Evolutionary conservation across 2,329 filamentous ascomycete genomes (phyloP).

Genomic region (Colletotrichum liaoningense): DNA sequence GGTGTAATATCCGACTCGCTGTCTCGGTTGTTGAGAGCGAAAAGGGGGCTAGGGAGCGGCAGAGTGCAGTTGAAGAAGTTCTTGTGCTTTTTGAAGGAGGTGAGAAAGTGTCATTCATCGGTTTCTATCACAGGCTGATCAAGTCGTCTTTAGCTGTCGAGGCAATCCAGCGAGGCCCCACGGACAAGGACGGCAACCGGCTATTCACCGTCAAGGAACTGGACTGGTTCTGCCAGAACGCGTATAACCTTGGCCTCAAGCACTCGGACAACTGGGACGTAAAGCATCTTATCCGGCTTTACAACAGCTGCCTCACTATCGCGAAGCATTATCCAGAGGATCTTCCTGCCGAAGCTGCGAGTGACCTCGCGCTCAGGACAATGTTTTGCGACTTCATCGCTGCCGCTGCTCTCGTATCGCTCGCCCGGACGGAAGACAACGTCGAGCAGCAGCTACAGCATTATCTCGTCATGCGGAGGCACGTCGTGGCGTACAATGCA

Average conservation of each 20-base stretch:
- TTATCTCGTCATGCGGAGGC: constrained; percentile 71
- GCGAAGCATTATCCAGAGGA: constrained; percentile 63
- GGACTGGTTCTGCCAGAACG: constrained; percentile 86
- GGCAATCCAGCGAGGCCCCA: constrained; percentile 52
- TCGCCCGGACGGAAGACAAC: constrained; percentile 64
- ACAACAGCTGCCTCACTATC: constrained; percentile 64
- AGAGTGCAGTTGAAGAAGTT: constrained; percentile 55
- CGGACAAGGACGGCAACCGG: constrained; percentile 53
- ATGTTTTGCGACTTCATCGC: constrained; percentile 80
- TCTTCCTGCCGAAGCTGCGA: constrained; percentile 50
- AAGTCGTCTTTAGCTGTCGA: constrained; percentile 48
- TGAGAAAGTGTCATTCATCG: constrained; percentile 33
- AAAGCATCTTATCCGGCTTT: constrained; percentile 65
- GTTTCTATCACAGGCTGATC: neutral
- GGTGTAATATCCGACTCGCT: constrained; percentile 65
- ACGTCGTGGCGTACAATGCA: constrained; percentile 69
- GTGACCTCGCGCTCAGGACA: constrained; percentile 67
- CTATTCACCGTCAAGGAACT: constrained; percentile 74
- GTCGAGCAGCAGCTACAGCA: constrained; percentile 64
- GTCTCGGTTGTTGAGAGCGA: constrained; percentile 51
- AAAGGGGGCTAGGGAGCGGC: neutral
- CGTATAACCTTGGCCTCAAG: constrained; percentile 81
- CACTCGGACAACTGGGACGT: constrained; percentile 67
- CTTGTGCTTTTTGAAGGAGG: constrained; percentile 62
- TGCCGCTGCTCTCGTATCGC: constrained; percentile 60